Evolutionary conservation across 257 asterid species (phyloP).

Genomic region (Capsicum rhomboideum): DNA sequence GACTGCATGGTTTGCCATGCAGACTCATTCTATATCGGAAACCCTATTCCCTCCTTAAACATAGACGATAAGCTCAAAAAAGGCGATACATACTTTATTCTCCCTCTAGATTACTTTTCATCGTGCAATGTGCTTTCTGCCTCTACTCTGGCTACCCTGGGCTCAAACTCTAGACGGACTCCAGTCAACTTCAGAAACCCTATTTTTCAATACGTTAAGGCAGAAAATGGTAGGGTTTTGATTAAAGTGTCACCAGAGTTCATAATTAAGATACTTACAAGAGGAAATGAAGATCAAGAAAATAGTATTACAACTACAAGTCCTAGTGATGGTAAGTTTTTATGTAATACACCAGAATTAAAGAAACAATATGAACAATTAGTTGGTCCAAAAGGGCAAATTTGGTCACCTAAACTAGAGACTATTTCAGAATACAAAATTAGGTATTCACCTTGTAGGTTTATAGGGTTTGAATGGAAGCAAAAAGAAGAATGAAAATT

Average conservation of each 20-base stretch:
- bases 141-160: constrained; percentile 35
- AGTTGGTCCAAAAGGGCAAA: constrained; percentile 51
- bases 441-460: constrained; percentile 65
- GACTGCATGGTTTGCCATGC: constrained; percentile 63
- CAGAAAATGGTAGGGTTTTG: constrained; percentile 49
- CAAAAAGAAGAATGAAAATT: constrained; percentile 24
- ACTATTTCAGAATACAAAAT: constrained; percentile 59
- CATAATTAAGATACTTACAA: constrained; percentile 16
- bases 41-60: constrained; percentile 48
- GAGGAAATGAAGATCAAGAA: not conserved
- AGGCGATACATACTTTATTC: constrained; percentile 58
- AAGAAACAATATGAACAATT: constrained; percentile 55
- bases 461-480: constrained; percentile 54
- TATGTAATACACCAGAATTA: constrained; percentile 85
- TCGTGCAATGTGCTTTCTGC: constrained; percentile 28
- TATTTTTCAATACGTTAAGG: constrained; percentile 54
- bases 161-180: not conserved
- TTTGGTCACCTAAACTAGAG: constrained; percentile 79
- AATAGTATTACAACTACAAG: not conserved
- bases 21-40: constrained; percentile 74
- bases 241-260: constrained; percentile 61
- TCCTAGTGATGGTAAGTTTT: not conserved
- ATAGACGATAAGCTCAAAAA: constrained; percentile 37
- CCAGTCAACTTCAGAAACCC: constrained; percentile 24
- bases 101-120: constrained; percentile 51